phyloP scores from a whole-genome alignment of 2,329 filamentous ascomycete genomes.

The Chaetomiaceae sp. region DNA sequence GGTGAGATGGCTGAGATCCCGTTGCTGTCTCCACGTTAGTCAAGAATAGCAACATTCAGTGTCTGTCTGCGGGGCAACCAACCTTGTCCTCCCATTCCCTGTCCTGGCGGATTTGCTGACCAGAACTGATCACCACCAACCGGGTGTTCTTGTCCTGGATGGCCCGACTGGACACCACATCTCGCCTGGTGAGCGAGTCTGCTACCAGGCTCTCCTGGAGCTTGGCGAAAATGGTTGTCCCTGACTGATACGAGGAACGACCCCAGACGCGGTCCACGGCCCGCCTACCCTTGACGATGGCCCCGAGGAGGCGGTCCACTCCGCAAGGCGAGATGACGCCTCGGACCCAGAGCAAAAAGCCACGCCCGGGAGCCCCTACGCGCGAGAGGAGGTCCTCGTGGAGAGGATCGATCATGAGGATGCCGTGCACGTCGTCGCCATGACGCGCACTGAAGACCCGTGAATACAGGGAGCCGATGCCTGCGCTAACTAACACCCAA shows the following conservation, averaged over 20 bases:
- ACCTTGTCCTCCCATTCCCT: conserved; percentile 68
- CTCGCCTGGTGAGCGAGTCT: conserved; percentile 74
- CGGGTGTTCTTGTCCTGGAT: conserved; percentile 75
- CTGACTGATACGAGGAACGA: conserved; percentile 68
- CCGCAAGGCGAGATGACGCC: conserved; percentile 85
- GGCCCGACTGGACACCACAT: conserved; percentile 70
- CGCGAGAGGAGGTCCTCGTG: conserved; percentile 79
- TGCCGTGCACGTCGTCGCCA: conserved; percentile 64
- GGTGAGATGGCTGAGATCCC: conserved; percentile 76
- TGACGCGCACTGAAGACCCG: conserved; percentile 88
- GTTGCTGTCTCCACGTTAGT: conserved; percentile 47
- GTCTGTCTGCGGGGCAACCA: neutral
- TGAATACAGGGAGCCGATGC: conserved; percentile 81
- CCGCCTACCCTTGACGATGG: conserved; percentile 74
- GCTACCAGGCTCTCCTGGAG: conserved; percentile 91
- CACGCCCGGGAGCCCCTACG: conserved; percentile 62
- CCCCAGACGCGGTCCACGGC: conserved; percentile 84
- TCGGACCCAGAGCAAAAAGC: conserved; percentile 81
- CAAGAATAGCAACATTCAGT: neutral
- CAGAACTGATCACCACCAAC: conserved; percentile 78
- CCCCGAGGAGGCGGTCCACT: conserved; percentile 71
- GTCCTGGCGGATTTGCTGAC: conserved; percentile 61
- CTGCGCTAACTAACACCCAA: conserved; percentile 85
- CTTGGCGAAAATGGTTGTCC: conserved; percentile 83
- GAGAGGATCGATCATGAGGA: conserved; percentile 81